Evolutionary conservation across 169 alveolate species (phyloP), one percentile per base, ranked within the genome.

Genomic region (Plasmodium malariae): DNA sequence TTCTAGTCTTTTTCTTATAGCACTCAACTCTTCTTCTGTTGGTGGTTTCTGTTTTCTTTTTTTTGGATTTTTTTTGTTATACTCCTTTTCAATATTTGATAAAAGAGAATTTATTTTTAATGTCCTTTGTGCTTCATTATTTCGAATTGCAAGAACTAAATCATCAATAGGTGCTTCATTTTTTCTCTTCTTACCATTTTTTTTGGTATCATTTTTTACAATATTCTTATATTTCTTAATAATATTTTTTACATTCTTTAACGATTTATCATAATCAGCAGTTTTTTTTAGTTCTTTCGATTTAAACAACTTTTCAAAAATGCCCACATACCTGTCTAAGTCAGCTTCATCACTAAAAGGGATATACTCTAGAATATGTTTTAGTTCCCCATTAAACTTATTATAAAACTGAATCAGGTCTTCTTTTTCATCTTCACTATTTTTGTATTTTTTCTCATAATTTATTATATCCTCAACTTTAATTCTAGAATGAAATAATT

Each of bases 321-420:
- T 87, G 19, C 57, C 65, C 11, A 94, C 69, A 45, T 57, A 94
- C 19, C 96, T 85, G 0, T 86, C 70, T 73, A 94, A 62, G 45
- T 94, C 96, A 5, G 65, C 21, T 2, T 88, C 72, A 17, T 94
- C 96, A 45, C 94, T 88, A 40, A 94, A 72, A 0, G 96, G 96
- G 3, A 94, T 89, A 62, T 80, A 90, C 28, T 88, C 80, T 28
- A 94, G 60, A 40, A 94, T 86, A 32, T 94, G 85, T 2, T 88
- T 89, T 19, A 94, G 36, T n/a, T 92, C 73, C 17, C 96, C 96
- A 51, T 89, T 49, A 65, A 59, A 94, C 90, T 78, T 94, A n/a
- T 94, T 90, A 72, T 92, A 94, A 72, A 73, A 94, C 19, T 92
- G 92, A n/a, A 94, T 34, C 37, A 94, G 65, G 51, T 94, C 96